Conservation (phyloP, 495 filamentous ascomycete genomes). For the Podospora didyma region DNA sequence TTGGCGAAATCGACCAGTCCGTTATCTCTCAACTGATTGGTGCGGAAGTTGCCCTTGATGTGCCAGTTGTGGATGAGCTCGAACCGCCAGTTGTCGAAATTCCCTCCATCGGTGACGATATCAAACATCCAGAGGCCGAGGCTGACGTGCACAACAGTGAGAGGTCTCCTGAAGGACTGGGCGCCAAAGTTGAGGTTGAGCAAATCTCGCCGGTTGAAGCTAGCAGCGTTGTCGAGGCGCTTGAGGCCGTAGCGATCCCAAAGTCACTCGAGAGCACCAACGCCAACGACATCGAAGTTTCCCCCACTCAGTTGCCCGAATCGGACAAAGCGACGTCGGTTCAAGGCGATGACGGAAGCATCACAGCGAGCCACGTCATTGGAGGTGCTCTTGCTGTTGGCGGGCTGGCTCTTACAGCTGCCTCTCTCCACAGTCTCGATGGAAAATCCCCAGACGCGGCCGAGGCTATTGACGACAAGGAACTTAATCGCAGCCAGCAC, state of each 20-base stretch:
- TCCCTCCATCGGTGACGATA: neutral
- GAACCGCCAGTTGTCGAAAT: neutral
- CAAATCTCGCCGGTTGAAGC: neutral
- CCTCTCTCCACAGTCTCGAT: neutral
- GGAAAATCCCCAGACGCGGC: neutral
- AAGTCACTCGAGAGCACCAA: neutral
- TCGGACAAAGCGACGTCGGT: neutral
- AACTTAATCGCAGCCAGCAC: no score
- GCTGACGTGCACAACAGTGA: neutral
- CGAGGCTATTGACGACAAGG: no score
- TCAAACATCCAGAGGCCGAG: neutral
- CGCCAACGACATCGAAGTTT: neutral
- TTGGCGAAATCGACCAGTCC: neutral
- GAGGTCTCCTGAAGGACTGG: neutral
- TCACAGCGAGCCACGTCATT: neutral
- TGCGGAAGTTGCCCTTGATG: neutral
- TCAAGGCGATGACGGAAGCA: neutral
- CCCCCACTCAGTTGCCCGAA: neutral
- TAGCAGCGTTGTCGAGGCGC: neutral
- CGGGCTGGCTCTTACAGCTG: neutral
- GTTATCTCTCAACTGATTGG: neutral
- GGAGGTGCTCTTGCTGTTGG: neutral
- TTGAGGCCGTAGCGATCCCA: neutral
- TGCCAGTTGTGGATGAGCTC: conserved; percentile 5
- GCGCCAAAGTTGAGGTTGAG: neutral